Evolutionary conservation across 805 yeast species (phyloP), one percentile per base, ranked within the genome.

Genomic region (Yamadazyma insecticola): DNA sequence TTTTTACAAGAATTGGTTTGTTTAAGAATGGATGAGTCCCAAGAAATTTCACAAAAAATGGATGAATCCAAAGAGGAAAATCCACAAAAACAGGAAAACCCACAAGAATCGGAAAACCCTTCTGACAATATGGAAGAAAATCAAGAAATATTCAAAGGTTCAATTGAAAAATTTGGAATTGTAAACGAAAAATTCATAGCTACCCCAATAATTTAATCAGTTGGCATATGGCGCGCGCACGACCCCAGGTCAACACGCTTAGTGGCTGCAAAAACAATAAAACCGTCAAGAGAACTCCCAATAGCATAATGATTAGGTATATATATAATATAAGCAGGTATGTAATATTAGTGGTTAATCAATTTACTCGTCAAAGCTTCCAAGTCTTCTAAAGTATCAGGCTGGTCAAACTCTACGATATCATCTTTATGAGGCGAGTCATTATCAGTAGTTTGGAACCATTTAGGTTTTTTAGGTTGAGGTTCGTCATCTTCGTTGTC

Each of bases 351-450:
- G 21, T 36, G 23, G 15, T 37, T 48, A 22, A 72, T 52, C 50
- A 74, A 67, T 43, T 63, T 62, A 26, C 67, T 72, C 2, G 95
- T 80, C 63, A 86, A 73, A 29, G 94, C 88, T 67, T 92, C 98
- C 57, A 92, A 72, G 51, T 92, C 98, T 56, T 87, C 96, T 54
- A 92, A 67, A 12, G 95, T 83, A 48, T 86, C 83, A 11, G 97
- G 97, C 47, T 79, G 85, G 45, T 85, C 94, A 27, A 85, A 67
- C 60, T 89, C 96, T 38, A 84, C 63, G 28, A 82, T 61, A 7
- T 53, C 53, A 24, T 51, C 56, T 13, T 53, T 40, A 13, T 41
- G 45, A 21, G 43, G 48, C 8, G 44, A 46, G 4, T 47, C 45
- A 10, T 39, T 41, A 9, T 47, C 50, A 26, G 57, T 57, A 33